Conservation (phyloP, 106 monocot genomes). For the Iris macrosiphon region DNA sequence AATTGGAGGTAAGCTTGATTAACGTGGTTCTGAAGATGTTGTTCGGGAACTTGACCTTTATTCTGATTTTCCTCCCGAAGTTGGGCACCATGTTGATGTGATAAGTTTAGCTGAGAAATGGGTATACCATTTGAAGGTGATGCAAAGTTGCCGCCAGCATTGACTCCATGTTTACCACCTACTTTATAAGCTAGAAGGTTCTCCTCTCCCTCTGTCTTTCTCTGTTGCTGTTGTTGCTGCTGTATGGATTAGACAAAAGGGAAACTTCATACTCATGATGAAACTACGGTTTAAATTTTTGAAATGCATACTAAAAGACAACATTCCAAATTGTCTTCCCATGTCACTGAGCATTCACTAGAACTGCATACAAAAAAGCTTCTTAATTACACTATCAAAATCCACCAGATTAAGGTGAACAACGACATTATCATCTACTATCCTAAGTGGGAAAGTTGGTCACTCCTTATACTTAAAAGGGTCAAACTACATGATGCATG, state of each 20-base stretch:
- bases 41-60: slow-evolving; percentile 32
- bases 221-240: slow-evolving; percentile 26
- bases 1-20: slow-evolving; percentile 72
- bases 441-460: not conserved
- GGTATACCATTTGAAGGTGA: slow-evolving; percentile 40
- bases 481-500: not conserved
- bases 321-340: not conserved
- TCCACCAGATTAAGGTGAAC: not conserved
- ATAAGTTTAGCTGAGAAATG: slow-evolving; percentile 22
- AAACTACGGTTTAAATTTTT: not conserved
- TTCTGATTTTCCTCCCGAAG: slow-evolving; percentile 29
- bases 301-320: too few species aligned
- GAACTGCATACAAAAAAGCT: not conserved
- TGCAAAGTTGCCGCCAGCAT: slow-evolving; percentile 33
- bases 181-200: slow-evolving; percentile 22
- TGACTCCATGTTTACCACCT: slow-evolving; percentile 48
- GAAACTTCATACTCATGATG: not conserved
- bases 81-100: slow-evolving; percentile 25
- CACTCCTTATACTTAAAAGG: not conserved
- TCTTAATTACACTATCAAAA: not conserved
- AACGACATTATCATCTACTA: not conserved
- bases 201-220: slow-evolving; percentile 56
- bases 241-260: slow-evolving; percentile 14
- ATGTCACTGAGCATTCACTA: not conserved
- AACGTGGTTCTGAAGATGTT: slow-evolving; percentile 37